Conservation (phyloP, 257 asterid species). For the Knoxia roxburghii region DNA sequence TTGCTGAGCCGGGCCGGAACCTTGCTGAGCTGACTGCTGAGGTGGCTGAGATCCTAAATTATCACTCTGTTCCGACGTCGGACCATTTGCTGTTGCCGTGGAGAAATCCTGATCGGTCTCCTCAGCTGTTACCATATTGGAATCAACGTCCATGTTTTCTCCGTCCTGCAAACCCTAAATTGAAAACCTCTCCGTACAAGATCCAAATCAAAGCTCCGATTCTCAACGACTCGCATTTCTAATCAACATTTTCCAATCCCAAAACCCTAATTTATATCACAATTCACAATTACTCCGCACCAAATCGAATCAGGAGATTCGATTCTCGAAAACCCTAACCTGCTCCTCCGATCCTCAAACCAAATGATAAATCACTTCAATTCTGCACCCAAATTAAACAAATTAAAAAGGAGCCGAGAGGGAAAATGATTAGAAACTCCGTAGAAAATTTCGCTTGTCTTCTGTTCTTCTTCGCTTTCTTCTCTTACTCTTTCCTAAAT, state of each 20-base stretch:
- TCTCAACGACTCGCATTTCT: constrained; percentile 41
- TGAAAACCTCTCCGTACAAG: constrained; percentile 26
- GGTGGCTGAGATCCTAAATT: constrained; percentile 37
- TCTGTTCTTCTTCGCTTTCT: background rate
- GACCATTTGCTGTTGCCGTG: constrained; percentile 16
- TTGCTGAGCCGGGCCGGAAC: constrained; percentile 24
- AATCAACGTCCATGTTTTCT: constrained; percentile 69
- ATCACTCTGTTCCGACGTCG: constrained; percentile 43
- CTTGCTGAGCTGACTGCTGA: constrained; percentile 34
- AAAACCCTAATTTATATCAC: constrained; percentile 19
- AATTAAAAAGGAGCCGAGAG: background rate
- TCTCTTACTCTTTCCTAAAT: background rate
- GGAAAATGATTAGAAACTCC: constrained; percentile 13
- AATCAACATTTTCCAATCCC: constrained; percentile 32
- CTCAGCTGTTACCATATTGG: constrained; percentile 51
- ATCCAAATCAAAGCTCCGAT: constrained; percentile 49
- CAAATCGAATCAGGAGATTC: constrained; percentile 9
- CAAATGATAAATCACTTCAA: constrained; percentile 1
- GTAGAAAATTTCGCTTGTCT: background rate
- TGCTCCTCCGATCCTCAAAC: constrained; percentile 13
- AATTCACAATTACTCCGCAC: background rate
- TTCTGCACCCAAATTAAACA: background rate
- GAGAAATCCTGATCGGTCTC: constrained; percentile 69
- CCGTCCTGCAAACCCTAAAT: constrained; percentile 43
- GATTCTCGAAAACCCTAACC: constrained; percentile 14